These are phyloP conservation scores for Cladobotryum mycophilum DNA, from an alignment of 2,329 filamentous ascomycete genomes.

Conservation along the genomic window DNA sequence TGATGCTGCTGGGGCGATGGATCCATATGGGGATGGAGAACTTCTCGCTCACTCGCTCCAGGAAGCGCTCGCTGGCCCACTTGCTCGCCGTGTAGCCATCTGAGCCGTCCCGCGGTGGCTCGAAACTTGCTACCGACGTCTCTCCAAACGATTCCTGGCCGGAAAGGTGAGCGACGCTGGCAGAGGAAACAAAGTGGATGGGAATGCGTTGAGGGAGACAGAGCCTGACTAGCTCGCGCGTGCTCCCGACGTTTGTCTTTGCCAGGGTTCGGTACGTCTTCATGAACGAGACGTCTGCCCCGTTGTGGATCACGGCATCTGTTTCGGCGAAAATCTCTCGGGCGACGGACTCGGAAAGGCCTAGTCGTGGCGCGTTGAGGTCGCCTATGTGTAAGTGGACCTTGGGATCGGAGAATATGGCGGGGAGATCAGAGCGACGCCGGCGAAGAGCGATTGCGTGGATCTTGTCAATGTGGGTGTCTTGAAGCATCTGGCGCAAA, in stretches of 20 bases:
- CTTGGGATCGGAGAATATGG: too few relatives aligned
- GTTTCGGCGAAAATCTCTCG: constrained; percentile 22
- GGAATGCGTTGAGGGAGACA: constrained; percentile 4
- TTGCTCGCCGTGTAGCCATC: constrained; percentile 13
- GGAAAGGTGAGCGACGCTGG: neutral
- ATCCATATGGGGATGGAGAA: too few relatives aligned
- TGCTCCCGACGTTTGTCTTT: constrained; percentile 27
- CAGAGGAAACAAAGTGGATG: neutral
- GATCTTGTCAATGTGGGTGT: neutral
- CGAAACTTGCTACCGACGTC: neutral
- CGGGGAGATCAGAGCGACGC: too few relatives aligned
- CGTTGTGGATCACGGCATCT: constrained; percentile 46
- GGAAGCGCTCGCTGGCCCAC: constrained; percentile 26
- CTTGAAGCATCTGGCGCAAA: too few relatives aligned
- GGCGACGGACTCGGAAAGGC: constrained; percentile 28
- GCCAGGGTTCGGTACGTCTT: constrained; percentile 26
- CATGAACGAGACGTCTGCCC: constrained; percentile 29
- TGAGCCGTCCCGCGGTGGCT: neutral
- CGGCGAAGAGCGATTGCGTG: neutral
- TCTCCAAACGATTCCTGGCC: neutral
- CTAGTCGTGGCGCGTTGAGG: constrained; percentile 21
- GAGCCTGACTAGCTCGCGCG: constrained; percentile 18
- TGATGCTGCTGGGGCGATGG: too few relatives aligned
- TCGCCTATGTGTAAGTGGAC: neutral
- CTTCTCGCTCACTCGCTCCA: constrained; percentile 16